Evolutionary conservation across 257 asterid species (phyloP).

Genomic region (Ehretia macrophylla): DNA sequence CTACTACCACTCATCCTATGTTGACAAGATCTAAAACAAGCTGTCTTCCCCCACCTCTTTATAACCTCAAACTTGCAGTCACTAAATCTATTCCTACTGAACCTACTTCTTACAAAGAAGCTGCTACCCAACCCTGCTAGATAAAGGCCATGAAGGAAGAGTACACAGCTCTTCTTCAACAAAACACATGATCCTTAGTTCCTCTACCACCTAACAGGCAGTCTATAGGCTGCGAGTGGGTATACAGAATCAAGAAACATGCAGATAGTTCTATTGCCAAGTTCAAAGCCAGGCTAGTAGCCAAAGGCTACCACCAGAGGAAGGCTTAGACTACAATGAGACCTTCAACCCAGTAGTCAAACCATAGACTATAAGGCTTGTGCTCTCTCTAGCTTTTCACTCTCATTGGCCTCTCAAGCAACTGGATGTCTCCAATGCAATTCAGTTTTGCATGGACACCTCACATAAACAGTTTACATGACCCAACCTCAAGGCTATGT

Average conservation of each 20-base stretch:
- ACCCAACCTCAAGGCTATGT: too few species aligned
- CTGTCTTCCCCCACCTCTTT: not conserved
- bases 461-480: too few species aligned
- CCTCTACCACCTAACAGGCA: too few species aligned
- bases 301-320: conserved; percentile 1
- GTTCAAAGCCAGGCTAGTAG: too few species aligned
- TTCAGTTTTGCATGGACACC: too few species aligned
- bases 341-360: not conserved
- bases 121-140: not conserved
- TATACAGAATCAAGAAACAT: too few species aligned
- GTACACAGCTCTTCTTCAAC: not conserved
- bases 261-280: too few species aligned
- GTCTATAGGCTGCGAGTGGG: too few species aligned
- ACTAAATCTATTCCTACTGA: too few species aligned
- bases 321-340: not conserved
- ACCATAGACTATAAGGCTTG: not conserved
- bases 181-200: not conserved
- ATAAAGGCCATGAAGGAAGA: not conserved
- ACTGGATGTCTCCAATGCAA: conserved; percentile 3
- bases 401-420: not conserved
- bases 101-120: not conserved
- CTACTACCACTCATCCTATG: not conserved
- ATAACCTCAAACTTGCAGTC: not conserved
- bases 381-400: not conserved
- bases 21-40: not conserved